Evolutionary conservation across 805 yeast genomes (phyloP), one percentile per base, ranked within the genome.

Genomic region (Debaryomyces tyrocola): DNA sequence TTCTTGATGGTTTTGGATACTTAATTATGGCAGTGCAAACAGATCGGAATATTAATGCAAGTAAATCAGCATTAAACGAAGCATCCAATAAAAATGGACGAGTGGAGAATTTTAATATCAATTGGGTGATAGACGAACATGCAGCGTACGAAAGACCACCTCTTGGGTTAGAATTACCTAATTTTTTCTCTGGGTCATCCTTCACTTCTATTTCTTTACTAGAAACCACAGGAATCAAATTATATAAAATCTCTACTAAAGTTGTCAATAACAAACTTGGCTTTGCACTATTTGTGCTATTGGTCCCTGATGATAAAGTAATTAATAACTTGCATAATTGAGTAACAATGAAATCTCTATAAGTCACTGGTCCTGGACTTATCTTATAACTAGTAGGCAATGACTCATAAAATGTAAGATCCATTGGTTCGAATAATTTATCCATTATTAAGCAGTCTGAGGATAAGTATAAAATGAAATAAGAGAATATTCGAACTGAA

Each of bases 271-370:
- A 45, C 17, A 62, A 52, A 36, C 54, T 56, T 4, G 79, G 63
- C 27, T 15, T 37, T 14, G 48, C 8, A 40, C 33, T 37, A 29
- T 66, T 57, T 50, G 74, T 73, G 21, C 63, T 45, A 15, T 35
- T 20, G 12, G 2, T 20, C 15, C 21, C 60, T 11, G 46, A 50
- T 12, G 38, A 43, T 37, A 51, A 48, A 6, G 41, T 41, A 21
- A 53, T 51, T 5, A 82, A 53, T 31, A 78, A 55, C 20, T 66
- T 66, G 39, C 82, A 75, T 5, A 81, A 58, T 40, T 83, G 87
- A 5, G 75, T 68, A 0, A 85, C 70, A 6, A 83, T 45, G 46
- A 84, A 84, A 61, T 87, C 95, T 50, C 92, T 64, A 45, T 81
- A 77, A 0, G 89, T 82, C 8, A 74, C 55, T 17, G 69, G 79